Evolutionary conservation across 192 early-diverging fungal genomes (phyloP).

Genomic region (Rhizophagus clarus): DNA sequence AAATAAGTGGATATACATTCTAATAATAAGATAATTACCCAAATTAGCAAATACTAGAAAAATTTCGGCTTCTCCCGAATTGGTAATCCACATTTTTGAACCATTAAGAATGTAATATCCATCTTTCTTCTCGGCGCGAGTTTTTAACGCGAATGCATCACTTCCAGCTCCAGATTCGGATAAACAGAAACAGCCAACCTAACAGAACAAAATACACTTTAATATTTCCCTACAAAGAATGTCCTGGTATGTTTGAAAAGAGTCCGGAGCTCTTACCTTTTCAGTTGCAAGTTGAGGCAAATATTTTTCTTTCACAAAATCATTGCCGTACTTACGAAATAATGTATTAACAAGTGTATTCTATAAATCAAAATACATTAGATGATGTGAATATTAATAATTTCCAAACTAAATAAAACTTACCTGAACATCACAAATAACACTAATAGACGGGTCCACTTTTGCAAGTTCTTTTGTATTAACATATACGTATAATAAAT

Average conservation of each 20-base stretch:
- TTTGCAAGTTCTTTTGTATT: slow-evolving; percentile 78
- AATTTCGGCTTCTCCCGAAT: slow-evolving; percentile 93
- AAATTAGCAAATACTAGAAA: slow-evolving; percentile 98
- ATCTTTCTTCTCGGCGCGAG: slow-evolving; percentile 81
- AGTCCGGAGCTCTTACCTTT: not conserved
- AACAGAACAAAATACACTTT: slow-evolving; percentile 14
- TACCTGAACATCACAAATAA: slow-evolving; percentile 89
- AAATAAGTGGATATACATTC: not conserved
- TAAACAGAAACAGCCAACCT: slow-evolving; percentile 93
- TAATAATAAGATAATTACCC: slow-evolving; percentile 37
- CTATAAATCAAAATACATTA: slow-evolving; percentile 40
- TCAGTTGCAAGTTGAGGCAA: slow-evolving; percentile 66
- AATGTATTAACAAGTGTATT: slow-evolving; percentile 97
- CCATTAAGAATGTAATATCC: slow-evolving; percentile 91
- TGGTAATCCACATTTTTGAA: slow-evolving; percentile 93
- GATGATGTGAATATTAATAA: not conserved
- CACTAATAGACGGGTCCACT: slow-evolving; percentile 90
- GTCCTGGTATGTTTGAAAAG: no score
- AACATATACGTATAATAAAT: not conserved
- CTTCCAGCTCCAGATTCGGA: slow-evolving; percentile 90
- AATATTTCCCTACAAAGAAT: no score
- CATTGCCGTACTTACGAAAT: slow-evolving; percentile 79
- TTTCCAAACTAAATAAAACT: not conserved
- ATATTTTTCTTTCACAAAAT: slow-evolving; percentile 79
- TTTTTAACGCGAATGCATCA: slow-evolving; percentile 93